phyloP scores from a whole-genome alignment of 129 eudicot genomes.

The Flaveria bidentis region DNA sequence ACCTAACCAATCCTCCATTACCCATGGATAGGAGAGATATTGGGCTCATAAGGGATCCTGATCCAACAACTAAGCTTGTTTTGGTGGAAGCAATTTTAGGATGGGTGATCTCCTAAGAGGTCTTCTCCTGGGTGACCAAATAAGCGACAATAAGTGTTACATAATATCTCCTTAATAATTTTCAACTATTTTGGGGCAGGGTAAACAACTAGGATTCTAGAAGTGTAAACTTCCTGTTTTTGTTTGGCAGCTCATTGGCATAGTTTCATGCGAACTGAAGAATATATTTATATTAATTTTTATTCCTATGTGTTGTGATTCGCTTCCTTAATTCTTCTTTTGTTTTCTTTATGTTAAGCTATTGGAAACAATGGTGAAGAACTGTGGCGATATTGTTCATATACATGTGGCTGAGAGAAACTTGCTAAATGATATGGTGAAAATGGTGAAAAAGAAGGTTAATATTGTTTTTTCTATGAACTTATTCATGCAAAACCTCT shows the following conservation, averaged over 20 bases:
- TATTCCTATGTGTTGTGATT: background rate
- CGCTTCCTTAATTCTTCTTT: background rate
- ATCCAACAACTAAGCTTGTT: background rate
- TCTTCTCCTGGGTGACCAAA: no score
- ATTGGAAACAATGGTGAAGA: constrained; percentile 80
- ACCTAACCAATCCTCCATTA: background rate
- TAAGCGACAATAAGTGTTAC: no score
- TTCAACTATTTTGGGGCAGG: background rate
- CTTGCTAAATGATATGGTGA: constrained; percentile 85
- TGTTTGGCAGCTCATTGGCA: background rate
- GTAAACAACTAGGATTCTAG: background rate
- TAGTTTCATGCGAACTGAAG: background rate
- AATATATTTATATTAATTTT: background rate
- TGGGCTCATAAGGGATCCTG: background rate
- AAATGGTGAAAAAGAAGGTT: constrained; percentile 83
- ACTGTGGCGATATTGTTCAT: constrained; percentile 84
- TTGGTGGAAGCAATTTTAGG: background rate
- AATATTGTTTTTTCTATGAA: background rate
- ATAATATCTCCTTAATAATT: no score
- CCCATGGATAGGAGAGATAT: background rate
- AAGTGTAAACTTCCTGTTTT: background rate
- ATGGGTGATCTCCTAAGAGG: no score
- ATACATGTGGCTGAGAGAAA: constrained; percentile 90
- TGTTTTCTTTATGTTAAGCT: constrained; percentile 49
- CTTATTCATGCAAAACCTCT: constrained; percentile 3